Percentiles rank a stretch among this genome's conserved stretches.
Conservation (phyloP, 208 protist genomes). For the Crithidia bombi region DNA sequence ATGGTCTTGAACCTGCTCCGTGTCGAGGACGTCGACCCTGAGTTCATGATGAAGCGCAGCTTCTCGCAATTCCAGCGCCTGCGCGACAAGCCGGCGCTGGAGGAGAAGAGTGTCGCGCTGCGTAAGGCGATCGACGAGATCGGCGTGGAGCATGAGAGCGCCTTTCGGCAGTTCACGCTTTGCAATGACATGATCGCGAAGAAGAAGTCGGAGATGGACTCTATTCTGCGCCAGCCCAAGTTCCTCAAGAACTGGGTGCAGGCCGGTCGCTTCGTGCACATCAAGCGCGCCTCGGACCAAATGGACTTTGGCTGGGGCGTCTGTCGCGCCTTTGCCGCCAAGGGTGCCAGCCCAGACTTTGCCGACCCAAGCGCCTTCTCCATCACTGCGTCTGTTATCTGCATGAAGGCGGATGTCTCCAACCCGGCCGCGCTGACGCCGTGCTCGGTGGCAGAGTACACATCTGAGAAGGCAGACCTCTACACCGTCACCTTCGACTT, state of each 20-base stretch:
- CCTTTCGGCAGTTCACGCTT: constrained; percentile 87
- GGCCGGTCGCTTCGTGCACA: constrained; percentile 93
- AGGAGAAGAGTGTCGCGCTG: constrained; percentile 70
- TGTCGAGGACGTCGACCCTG: constrained; percentile 97
- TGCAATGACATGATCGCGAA: constrained; percentile 80
- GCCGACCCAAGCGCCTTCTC: constrained; percentile 74
- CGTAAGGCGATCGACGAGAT: constrained; percentile 66
- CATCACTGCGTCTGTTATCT: constrained; percentile 84
- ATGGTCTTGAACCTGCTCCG: constrained; percentile 99
- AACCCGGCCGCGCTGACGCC: constrained; percentile 53
- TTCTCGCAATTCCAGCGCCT: constrained; percentile 98
- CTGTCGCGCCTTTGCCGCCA: constrained; percentile 75
- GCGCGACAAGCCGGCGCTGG: constrained; percentile 79
- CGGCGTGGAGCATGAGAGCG: constrained; percentile 70
- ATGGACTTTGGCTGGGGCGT: constrained; percentile 89
- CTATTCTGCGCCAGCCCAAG: constrained; percentile 86
- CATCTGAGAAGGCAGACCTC: constrained; percentile 81
- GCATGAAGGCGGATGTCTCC: constrained; percentile 63
- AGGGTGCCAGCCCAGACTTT: constrained; percentile 46
- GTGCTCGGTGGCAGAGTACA: constrained; percentile 85
- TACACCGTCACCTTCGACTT: constrained; percentile 89
- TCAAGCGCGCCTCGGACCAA: constrained; percentile 70
- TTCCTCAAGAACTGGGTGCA: constrained; percentile 95
- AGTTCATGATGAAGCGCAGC: constrained; percentile 97
- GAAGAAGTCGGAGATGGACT: constrained; percentile 62